Percentiles rank a stretch among this genome's conserved stretches.
Conservation (phyloP, 352 stramenopile species). For the Pythium brassicae region DNA sequence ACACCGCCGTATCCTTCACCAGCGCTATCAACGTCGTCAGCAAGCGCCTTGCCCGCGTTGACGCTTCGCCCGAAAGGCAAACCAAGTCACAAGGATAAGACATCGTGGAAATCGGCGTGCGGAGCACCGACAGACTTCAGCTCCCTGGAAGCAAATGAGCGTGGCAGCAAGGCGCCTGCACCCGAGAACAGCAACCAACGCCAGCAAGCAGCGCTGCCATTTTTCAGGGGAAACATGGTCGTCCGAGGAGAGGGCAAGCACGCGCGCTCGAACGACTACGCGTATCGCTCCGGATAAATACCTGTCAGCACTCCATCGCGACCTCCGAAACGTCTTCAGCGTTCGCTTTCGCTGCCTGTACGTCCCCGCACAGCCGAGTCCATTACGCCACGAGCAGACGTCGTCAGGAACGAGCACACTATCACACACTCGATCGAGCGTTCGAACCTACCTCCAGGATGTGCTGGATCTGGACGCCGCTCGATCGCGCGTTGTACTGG, state of each 20-base stretch:
- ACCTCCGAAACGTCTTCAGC: slow-evolving; percentile 4
- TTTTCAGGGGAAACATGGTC: slow-evolving; percentile 69
- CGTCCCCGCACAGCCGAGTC: not conserved
- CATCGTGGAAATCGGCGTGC: slow-evolving; percentile 7
- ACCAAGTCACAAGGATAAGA: not conserved
- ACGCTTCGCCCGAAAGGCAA: slow-evolving; percentile 17
- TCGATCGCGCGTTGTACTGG: slow-evolving; percentile 63
- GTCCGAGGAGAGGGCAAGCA: slow-evolving; percentile 45
- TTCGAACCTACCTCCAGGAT: slow-evolving; percentile 54
- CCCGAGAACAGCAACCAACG: slow-evolving; percentile 20
- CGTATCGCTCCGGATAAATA: slow-evolving; percentile 22
- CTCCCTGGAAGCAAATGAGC: slow-evolving; percentile 10
- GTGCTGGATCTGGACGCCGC: slow-evolving; percentile 53
- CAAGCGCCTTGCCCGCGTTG: slow-evolving; percentile 4
- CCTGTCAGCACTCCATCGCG: slow-evolving; percentile 12
- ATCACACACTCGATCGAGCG: not conserved
- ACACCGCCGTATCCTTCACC: not conserved
- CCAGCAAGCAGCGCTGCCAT: slow-evolving; percentile 34
- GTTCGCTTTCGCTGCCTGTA: slow-evolving; percentile 19
- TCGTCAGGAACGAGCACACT: not conserved
- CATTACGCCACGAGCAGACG: slow-evolving; percentile 2
- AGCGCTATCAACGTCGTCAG: not conserved
- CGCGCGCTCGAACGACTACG: slow-evolving; percentile 34
- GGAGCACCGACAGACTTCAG: slow-evolving; percentile 8
- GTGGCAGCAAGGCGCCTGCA: slow-evolving; percentile 5